A percentile compares a stretch with the other conserved stretches of the same genome.
Evolutionary conservation across 148 eudicot genomes (phyloP).

Genomic region (Drosera capensis): DNA sequence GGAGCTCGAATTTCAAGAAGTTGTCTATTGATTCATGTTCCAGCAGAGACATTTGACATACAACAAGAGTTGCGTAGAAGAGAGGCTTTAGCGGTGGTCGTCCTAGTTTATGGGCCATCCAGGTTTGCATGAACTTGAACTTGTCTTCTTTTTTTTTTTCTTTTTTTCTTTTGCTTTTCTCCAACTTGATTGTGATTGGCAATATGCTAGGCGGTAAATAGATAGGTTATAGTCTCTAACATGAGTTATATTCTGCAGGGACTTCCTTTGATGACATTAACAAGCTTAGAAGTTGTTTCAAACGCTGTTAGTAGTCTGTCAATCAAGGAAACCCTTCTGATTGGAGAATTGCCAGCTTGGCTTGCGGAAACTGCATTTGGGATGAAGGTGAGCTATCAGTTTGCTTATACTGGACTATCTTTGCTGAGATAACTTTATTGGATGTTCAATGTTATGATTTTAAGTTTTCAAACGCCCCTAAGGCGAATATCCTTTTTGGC

Average conservation of each 20-base stretch:
- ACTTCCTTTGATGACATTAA: constrained; percentile 44
- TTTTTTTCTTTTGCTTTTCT: no score
- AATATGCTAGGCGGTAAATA: constrained; percentile 6
- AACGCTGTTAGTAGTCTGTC: constrained; percentile 40
- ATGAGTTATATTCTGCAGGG: no score
- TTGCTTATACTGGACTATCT: no score
- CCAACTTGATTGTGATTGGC: no score
- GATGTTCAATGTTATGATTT: no score
- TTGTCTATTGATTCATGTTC: constrained; percentile 57
- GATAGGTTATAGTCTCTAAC: no score
- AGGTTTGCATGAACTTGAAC: constrained; percentile 41
- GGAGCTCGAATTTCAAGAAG: constrained; percentile 64
- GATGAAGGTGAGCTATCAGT: no score
- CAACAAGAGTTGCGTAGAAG: constrained; percentile 30
- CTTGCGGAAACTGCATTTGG: constrained; percentile 31
- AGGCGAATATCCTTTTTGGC: no score
- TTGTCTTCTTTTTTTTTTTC: no score
- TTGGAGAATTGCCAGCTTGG: constrained; percentile 69
- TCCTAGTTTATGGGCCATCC: constrained; percentile 69
- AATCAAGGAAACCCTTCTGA: constrained; percentile 52
- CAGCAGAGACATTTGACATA: constrained; percentile 37
- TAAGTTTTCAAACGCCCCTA: no score
- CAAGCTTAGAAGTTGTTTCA: constrained; percentile 38
- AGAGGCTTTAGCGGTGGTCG: constrained; percentile 67
- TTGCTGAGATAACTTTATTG: no score